Base-by-base conservation (phyloP, 768 basidiomycete genomes). In the Boletus tylopilopsis region DNA sequence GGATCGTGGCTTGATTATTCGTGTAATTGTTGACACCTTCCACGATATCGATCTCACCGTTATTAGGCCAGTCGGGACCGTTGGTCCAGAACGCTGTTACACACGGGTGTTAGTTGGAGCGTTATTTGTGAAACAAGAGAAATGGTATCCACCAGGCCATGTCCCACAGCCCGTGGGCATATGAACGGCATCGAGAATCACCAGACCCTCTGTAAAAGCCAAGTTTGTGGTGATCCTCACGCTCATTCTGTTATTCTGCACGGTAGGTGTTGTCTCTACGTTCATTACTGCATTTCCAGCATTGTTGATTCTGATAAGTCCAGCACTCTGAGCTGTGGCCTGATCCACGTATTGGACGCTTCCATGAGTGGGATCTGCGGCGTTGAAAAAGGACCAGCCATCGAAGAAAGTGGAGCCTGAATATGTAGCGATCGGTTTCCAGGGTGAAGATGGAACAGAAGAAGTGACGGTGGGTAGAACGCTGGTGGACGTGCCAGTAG, bases 91-190 rank as follows among this genome's bases (percentile, higher is more conserved):
- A 79, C 4, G 77, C 77, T 63, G 45, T 29, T 21, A 41, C 35
- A 11, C 25, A 25, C 35, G 29, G 21, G 21, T 11, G 38, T 54
- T 8, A 59, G 32, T 37, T 27, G 22, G 18, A 24, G 29, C 22
- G 10, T 10, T 6, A 35, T 34, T 9, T 9, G 32, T 43, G 40
- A 41, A 34, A 42, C 2, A 34, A 37, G 19, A 5, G 10, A 43
- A 36, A 19, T 21, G 24, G 43, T 45, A 58, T 57, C 34, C 50
- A 73, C 72, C 75, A 50, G 89, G 90, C 91, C 90, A 93, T 22
- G 84, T 84, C 32, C 84, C 92, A 67, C 92, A 94, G 13, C 92
- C 93, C 0, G 84, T 83, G 8, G 92, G 92, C 85, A 94, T 91
- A 64, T 95, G 92, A 22, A 82, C 75, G 22, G 90, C 79, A 68